These are phyloP conservation scores for Tetrapisispora taiwanensis DNA, from an alignment of 805 yeast species.

Conservation along the genomic window DNA sequence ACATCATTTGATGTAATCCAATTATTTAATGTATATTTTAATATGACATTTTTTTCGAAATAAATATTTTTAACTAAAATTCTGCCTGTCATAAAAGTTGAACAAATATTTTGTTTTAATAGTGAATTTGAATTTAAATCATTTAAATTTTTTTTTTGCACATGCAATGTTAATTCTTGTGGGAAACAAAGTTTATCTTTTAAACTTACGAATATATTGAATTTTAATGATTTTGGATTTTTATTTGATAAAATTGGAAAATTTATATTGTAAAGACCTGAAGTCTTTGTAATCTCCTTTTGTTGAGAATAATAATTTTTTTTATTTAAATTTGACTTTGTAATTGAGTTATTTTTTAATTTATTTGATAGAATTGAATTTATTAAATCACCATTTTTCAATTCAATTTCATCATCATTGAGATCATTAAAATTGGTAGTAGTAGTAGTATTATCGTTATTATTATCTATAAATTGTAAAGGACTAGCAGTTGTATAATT, in stretches of 20 bases:
- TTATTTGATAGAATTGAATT: not conserved
- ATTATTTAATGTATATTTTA: slow-evolving; percentile 64
- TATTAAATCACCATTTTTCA: not conserved
- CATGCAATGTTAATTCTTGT: slow-evolving; percentile 14
- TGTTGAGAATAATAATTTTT: not conserved
- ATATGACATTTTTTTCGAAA: slow-evolving; percentile 55
- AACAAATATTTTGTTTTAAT: slow-evolving; percentile 1
- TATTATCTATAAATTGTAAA: not conserved
- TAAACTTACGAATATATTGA: slow-evolving; percentile 20
- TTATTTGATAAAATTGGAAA: slow-evolving; percentile 19
- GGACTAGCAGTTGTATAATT: not conserved
- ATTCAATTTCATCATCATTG: slow-evolving; percentile 2
- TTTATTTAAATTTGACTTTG: no score
- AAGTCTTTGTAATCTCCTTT: not conserved
- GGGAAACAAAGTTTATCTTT: slow-evolving; percentile 13
- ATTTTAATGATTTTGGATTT: slow-evolving; percentile 17
- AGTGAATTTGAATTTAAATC: not conserved
- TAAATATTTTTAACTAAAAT: slow-evolving; percentile 69
- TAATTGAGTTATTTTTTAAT: not conserved
- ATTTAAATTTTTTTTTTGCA: slow-evolving; percentile 1
- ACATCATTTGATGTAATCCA: slow-evolving; percentile 54
- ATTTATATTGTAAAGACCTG: slow-evolving; percentile 22
- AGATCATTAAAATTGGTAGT: not conserved
- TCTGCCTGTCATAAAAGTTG: slow-evolving; percentile 46
- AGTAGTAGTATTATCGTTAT: no score